Evolutionary conservation across 805 yeast species (phyloP), one percentile per base, ranked within the genome.

Genomic region (Lachancea mirantina): DNA sequence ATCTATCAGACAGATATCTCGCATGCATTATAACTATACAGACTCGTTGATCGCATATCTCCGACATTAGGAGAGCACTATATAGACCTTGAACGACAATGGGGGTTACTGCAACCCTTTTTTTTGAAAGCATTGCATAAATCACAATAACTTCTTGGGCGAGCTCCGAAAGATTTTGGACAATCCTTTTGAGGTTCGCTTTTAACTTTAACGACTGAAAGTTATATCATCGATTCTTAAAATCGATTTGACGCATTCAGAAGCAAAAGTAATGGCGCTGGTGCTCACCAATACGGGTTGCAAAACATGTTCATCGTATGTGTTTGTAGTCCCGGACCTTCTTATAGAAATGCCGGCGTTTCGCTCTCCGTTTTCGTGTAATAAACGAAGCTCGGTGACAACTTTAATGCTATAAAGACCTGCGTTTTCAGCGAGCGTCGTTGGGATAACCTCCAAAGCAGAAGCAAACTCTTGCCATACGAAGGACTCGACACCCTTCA

Each of bases 181-280:
- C 34, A 31, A 9, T 23, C 5, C 23, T 11, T 14, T 23, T 23
- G 8, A 29, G 25, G 21, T 14, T 8, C 11, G 9, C 10, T 10
- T 21, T 26, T 24, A 14, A 25, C 32, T 21, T 57, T 66, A 83
- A 58, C 95, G 76, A 60, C 94, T 78, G 57, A 92, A 84, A 24
- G 95, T 83, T 50, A 92, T 94, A 61, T 94, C 99, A 61, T 92
- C 99, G 52, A 92, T 92, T 63, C 98, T 80, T 59, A 92, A 70
- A 44, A 92, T 87, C 27, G 95, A 82, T 65, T 92, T 94, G 38
- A 89, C 97, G 45, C 95, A 83, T 67, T 92, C 99, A 14, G 96
- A 80, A 19, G 97, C 96, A 48, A 92, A 72, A 9, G 94, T 78
- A 37, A 92, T 79, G 30, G 97, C 96, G 61, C 95, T 84, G 13